Evolutionary conservation across 352 stramenopile genomes (phyloP), one percentile per base, ranked within the genome.

Genomic region (Blastocystis sp.): DNA sequence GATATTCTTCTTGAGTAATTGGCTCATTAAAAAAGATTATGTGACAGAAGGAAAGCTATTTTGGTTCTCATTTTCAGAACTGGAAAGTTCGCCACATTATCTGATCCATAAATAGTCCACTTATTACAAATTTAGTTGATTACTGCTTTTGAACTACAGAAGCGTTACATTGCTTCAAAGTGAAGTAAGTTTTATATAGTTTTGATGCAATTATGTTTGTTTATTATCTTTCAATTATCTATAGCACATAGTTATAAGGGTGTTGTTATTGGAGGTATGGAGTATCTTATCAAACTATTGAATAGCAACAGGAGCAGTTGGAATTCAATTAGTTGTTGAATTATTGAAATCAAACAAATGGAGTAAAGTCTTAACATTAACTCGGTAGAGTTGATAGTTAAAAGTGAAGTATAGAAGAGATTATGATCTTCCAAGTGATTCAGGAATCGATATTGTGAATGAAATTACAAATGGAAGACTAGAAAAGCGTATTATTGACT

Each of bases 81-180:
- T n/a, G n/a, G n/a, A n/a, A n/a, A n/a, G n/a, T n/a, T n/a, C n/a
- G n/a, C n/a, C n/a, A n/a, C n/a, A n/a, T n/a, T n/a, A n/a, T n/a
- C n/a, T n/a, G n/a, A n/a, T n/a, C n/a, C n/a, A n/a, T n/a, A n/a
- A n/a, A n/a, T n/a, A n/a, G n/a, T n/a, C n/a, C n/a, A n/a, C n/a
- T n/a, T n/a, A n/a, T n/a, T n/a, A n/a, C n/a, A n/a, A n/a, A n/a
- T n/a, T n/a, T n/a, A n/a, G n/a, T n/a, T 93, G 56, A 90, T 95
- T 40, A 90, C 93, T n/a, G 93, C 93, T 3, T 96, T 95, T 90
- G 94, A 96, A 88, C 87, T 95, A 60, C 93, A 95, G 89, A 96
- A 96, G 91, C 92, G 92, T 77, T 95, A 95, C 90, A 95, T 95
- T 93, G 64, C 76, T 30, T 84, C 64, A n/a, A 51, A 77, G 30